These are phyloP conservation scores for Shiraia bambusicola DNA, from an alignment of 2,329 filamentous ascomycete species.

Conservation along the genomic window DNA sequence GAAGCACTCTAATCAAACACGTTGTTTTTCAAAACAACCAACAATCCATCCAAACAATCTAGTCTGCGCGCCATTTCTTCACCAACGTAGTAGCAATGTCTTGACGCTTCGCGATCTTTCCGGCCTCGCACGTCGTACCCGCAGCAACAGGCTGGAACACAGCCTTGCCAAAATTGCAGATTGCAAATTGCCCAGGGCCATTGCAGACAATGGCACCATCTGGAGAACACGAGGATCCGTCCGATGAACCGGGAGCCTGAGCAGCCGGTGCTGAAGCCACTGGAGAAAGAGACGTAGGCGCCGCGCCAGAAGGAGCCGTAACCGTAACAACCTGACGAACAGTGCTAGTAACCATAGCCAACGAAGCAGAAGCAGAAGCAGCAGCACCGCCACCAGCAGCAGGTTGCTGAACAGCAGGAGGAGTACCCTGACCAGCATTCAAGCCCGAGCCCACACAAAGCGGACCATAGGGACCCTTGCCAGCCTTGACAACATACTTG, in stretches of 20 bases:
- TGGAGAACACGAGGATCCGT: slow-evolving; percentile 28
- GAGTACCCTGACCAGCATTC: neutral
- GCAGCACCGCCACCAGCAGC: slow-evolving; percentile 5
- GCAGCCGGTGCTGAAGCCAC: slow-evolving; percentile 1
- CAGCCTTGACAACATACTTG: slow-evolving; percentile 46
- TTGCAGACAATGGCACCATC: slow-evolving; percentile 44
- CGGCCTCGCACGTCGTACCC: slow-evolving; percentile 47
- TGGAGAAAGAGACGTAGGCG: slow-evolving; percentile 3
- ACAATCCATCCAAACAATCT: too few relatives aligned
- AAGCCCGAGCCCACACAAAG: slow-evolving; percentile 26
- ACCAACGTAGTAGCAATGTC: slow-evolving; percentile 7
- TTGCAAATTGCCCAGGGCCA: slow-evolving; percentile 40
- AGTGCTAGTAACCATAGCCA: slow-evolving; percentile 14
- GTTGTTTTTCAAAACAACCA: too few relatives aligned
- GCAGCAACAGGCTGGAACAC: slow-evolving; percentile 45
- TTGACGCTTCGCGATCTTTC: slow-evolving; percentile 38
- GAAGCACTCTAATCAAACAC: too few relatives aligned
- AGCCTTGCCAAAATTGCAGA: slow-evolving; percentile 45
- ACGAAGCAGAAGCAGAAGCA: slow-evolving; percentile 3
- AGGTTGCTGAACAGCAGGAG: neutral
- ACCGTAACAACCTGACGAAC: slow-evolving; percentile 27
- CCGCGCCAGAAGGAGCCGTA: slow-evolving; percentile 16
- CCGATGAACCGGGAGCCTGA: slow-evolving; percentile 3
- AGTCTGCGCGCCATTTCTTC: neutral
- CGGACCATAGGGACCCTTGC: slow-evolving; percentile 23